Evolutionary conservation across 441 rosid genomes (phyloP).

Genomic region (Adansonia grandidieri): DNA sequence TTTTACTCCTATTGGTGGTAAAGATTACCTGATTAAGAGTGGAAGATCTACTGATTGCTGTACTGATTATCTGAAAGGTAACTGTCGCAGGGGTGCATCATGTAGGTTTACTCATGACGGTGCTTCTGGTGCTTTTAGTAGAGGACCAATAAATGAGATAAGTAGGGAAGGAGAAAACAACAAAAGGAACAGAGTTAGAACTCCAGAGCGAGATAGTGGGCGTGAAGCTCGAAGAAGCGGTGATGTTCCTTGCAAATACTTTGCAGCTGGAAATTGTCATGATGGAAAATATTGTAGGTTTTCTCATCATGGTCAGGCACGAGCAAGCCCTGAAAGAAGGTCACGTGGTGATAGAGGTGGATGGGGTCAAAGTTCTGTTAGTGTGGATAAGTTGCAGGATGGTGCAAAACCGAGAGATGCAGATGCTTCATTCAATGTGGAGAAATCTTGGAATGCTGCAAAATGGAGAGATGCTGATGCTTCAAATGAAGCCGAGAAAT

Average conservation of each 20-base stretch:
- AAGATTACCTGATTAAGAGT: slow-evolving; percentile 51
- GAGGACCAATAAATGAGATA: slow-evolving; percentile 45
- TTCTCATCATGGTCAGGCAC: slow-evolving; percentile 57
- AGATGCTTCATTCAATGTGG: slow-evolving; percentile 27
- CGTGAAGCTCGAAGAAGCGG: slow-evolving; percentile 53
- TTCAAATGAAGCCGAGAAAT: slow-evolving; percentile 7
- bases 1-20: slow-evolving; percentile 46
- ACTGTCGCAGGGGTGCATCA: slow-evolving; percentile 57
- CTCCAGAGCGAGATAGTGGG: slow-evolving; percentile 51
- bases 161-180: slow-evolving; percentile 52
- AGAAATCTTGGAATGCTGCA: slow-evolving; percentile 28
- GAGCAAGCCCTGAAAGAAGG: slow-evolving; percentile 60
- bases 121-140: slow-evolving; percentile 42
- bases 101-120: slow-evolving; percentile 55
- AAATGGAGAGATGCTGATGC: slow-evolving; percentile 18
- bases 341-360: slow-evolving; percentile 46
- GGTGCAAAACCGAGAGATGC: slow-evolving; percentile 53
- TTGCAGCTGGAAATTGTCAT: slow-evolving; percentile 74
- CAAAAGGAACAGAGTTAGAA: slow-evolving; percentile 51
- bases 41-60: slow-evolving; percentile 50
- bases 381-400: slow-evolving; percentile 45
- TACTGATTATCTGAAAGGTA: slow-evolving; percentile 54
- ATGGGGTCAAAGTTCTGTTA: slow-evolving; percentile 43
- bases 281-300: slow-evolving; percentile 81
- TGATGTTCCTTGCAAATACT: slow-evolving; percentile 71